A percentile compares a stretch with the other conserved stretches of the same genome.
These are phyloP conservation scores for Claviceps fusiformis DNA, from an alignment of 2,329 filamentous ascomycete species.

Conservation along the genomic window DNA sequence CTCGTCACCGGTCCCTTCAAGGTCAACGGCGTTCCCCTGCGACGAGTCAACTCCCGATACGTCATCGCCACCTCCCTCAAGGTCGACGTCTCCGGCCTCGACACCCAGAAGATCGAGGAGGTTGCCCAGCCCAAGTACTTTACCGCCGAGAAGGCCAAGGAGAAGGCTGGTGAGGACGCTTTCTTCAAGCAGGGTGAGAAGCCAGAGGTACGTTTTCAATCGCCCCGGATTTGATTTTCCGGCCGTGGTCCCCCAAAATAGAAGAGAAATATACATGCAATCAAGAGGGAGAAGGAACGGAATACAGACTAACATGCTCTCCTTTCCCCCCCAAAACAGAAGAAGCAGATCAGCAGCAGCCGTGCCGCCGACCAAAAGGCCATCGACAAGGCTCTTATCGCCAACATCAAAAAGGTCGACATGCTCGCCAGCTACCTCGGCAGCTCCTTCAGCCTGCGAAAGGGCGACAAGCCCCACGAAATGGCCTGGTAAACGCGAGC, in stretches of 20 bases:
- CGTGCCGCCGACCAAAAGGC: constrained; percentile 97
- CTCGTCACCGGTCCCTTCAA: constrained; percentile 99
- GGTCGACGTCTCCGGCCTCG: constrained; percentile 73
- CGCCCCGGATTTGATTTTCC: too few relatives aligned
- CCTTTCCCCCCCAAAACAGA: constrained; percentile 39
- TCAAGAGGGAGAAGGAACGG: not conserved
- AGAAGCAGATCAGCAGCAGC: constrained; percentile 89
- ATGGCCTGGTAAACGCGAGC: constrained; percentile 79
- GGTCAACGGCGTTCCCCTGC: constrained; percentile 97
- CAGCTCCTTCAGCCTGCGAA: constrained; percentile 95
- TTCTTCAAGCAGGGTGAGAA: constrained; percentile 99
- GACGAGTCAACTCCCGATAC: constrained; percentile 86
- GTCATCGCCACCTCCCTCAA: constrained; percentile 83
- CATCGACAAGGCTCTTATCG: constrained; percentile 89
- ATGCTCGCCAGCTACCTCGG: constrained; percentile 87
- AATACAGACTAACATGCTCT: not conserved
- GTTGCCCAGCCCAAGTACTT: constrained; percentile 77
- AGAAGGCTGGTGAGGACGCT: constrained; percentile 94
- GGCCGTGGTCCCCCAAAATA: too few relatives aligned
- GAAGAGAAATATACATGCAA: too few relatives aligned
- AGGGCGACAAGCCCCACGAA: constrained; percentile 98
- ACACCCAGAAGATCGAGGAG: constrained; percentile 80
- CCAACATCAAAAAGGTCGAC: constrained; percentile 97
- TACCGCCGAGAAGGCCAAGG: constrained; percentile 83
- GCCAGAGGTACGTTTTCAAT: constrained; percentile 58